A percentile compares a stretch with the other conserved stretches of the same genome.
phyloP scores from a whole-genome alignment of 257 asterid genomes.

The Salvia miltiorrhiza region DNA sequence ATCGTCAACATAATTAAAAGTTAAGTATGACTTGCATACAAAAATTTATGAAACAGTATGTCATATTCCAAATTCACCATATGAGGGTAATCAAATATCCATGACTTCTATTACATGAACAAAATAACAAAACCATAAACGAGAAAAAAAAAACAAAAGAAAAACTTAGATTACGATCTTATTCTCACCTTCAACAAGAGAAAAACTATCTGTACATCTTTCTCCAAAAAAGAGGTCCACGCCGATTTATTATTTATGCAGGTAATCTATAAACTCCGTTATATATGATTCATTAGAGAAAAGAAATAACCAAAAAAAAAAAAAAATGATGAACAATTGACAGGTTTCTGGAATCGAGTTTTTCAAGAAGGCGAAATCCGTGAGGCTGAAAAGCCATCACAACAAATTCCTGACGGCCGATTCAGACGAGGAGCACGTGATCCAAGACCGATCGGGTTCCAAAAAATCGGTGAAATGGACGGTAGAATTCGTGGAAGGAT shows the following conservation, averaged over 20 bases:
- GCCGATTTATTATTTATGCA: constrained; percentile 13
- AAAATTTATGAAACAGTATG: too few relatives aligned
- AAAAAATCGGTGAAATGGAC: constrained; percentile 52
- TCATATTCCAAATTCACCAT: too few relatives aligned
- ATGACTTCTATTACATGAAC: not conserved
- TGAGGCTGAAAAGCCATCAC: constrained; percentile 72
- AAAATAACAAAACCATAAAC: not conserved
- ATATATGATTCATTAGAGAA: not conserved
- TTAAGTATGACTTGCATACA: too few relatives aligned
- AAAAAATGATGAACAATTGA: not conserved
- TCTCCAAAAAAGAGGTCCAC: not conserved
- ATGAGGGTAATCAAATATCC: too few relatives aligned
- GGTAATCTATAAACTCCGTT: not conserved
- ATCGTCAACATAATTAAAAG: too few relatives aligned
- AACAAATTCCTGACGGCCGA: constrained; percentile 71
- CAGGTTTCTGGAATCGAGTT: constrained; percentile 75
- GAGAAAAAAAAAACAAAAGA: not conserved
- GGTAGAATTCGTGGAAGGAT: constrained; percentile 69
- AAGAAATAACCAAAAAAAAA: not conserved
- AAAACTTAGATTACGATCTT: not conserved
- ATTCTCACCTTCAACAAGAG: not conserved
- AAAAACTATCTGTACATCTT: not conserved
- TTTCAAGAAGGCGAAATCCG: constrained; percentile 57
- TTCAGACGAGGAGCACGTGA: constrained; percentile 55
- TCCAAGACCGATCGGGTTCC: constrained; percentile 60